Conservation (phyloP, 495 filamentous ascomycete genomes). For the Tuber umbilicatum region DNA sequence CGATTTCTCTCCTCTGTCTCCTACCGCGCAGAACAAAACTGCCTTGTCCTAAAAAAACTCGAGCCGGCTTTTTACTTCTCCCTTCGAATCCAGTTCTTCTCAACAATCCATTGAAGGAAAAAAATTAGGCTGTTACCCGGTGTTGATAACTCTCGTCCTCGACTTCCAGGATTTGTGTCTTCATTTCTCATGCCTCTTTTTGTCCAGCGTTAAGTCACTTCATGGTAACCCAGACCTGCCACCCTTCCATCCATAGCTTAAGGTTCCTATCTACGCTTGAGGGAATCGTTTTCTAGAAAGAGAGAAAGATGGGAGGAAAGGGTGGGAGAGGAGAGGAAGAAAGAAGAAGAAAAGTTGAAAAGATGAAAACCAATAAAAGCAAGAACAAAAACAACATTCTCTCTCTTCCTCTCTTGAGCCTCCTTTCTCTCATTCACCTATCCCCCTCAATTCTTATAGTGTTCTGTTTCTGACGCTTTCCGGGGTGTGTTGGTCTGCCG, state of each 20-base stretch:
- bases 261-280: neutral
- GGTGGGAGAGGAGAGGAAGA: neutral
- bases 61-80: neutral
- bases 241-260: neutral
- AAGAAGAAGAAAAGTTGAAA: neutral
- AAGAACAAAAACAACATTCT: neutral
- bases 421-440: conserved; percentile 1
- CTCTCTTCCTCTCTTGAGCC: conserved; percentile 9
- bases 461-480: conserved; percentile 16
- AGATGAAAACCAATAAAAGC: neutral
- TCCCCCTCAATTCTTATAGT: conserved; percentile 1
- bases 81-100: neutral
- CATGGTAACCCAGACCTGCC: conserved; percentile 22
- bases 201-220: conserved; percentile 39
- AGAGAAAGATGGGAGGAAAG: neutral
- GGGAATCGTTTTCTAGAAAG: neutral
- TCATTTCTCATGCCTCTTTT: conserved; percentile 39
- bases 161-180: conserved; percentile 20
- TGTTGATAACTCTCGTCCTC: conserved; percentile 23
- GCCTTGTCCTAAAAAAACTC: neutral
- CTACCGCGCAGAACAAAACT: neutral
- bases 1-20: conserved; percentile 7
- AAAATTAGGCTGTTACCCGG: conserved; percentile 28
- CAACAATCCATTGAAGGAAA: neutral
- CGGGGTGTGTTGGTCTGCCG: conserved; percentile 29